Percentiles rank a stretch among this genome's conserved stretches.
These are phyloP conservation scores for Quercus parvula DNA, from an alignment of 306 rosid genomes.

Conservation along the genomic window DNA sequence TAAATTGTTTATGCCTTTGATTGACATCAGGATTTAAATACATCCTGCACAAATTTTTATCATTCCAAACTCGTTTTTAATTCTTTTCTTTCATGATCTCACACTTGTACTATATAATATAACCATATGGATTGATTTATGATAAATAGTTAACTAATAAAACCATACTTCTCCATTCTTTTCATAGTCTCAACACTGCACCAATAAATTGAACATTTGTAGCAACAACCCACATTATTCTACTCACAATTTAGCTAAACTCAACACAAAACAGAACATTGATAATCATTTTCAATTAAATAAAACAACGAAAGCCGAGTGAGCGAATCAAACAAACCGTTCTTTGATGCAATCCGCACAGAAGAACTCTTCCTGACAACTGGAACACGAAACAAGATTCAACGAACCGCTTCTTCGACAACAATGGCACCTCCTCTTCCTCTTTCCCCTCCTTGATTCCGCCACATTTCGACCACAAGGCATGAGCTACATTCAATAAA, in stretches of 20 bases:
- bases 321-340: conserved; percentile 44
- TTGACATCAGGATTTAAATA: background rate
- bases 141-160: conserved; percentile 12
- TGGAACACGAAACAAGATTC: conserved; percentile 67
- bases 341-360: conserved; percentile 88
- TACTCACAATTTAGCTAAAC: background rate
- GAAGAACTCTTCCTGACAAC: conserved; percentile 76
- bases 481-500: conserved; percentile 39
- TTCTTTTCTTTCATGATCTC: background rate
- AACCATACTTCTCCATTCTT: conserved; percentile 8
- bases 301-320: background rate
- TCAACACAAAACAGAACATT: too few species aligned
- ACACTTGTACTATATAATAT: background rate
- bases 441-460: conserved; percentile 48
- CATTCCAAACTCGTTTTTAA: background rate
- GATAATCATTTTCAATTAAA: background rate
- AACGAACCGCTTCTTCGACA: conserved; percentile 68
- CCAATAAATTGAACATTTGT: conserved; percentile 1
- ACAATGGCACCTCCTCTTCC: conserved; percentile 86
- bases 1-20: background rate
- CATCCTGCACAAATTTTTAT: background rate
- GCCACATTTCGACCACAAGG: conserved; percentile 39
- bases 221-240: conserved; percentile 4
- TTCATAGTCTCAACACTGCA: conserved; percentile 6
- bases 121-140: background rate